Percentiles rank a stretch among this genome's conserved stretches.
Evolutionary conservation across 345 rosid genomes (phyloP).

Genomic region (Boechera divaricarpa): DNA sequence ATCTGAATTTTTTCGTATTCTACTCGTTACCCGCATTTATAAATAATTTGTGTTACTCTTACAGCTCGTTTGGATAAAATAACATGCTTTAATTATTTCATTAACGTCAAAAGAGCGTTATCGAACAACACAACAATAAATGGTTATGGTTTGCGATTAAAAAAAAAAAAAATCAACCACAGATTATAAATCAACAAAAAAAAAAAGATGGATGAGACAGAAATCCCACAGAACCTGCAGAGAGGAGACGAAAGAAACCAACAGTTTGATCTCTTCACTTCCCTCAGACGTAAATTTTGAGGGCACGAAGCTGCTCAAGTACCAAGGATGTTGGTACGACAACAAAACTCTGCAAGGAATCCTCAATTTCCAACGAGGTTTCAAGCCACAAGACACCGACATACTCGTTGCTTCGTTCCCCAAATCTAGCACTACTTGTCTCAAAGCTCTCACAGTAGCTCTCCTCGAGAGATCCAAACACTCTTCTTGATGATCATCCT

Average conservation of each 20-base stretch:
- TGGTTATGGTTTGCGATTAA: too few relatives aligned
- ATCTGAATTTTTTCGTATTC: too few relatives aligned
- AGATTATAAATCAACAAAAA: background rate
- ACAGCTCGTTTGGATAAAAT: too few relatives aligned
- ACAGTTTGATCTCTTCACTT: constrained; percentile 20
- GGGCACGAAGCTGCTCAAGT: constrained; percentile 49
- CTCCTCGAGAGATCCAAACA: constrained; percentile 22
- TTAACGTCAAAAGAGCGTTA: background rate
- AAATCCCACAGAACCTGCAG: constrained; percentile 1
- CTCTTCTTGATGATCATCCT: constrained; percentile 14
- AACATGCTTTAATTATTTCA: too few relatives aligned
- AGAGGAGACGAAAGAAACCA: constrained; percentile 27
- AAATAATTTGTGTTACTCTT: too few relatives aligned
- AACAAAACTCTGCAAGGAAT: constrained; percentile 9
- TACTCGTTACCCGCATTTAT: too few relatives aligned
- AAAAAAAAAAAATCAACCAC: background rate
- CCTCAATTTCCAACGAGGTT: constrained; percentile 20
- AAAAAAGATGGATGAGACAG: constrained; percentile 8
- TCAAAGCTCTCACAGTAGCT: constrained; percentile 41
- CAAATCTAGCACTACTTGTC: constrained; percentile 44
- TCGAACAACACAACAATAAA: too few relatives aligned
- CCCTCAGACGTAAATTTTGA: constrained; percentile 55
- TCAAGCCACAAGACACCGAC: constrained; percentile 27
- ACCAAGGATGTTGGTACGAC: constrained; percentile 61
- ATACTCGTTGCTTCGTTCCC: constrained; percentile 26